A percentile compares a stretch with the other conserved stretches of the same genome.
These are phyloP conservation scores for Metarhizium guizhouense DNA, from an alignment of 2,329 filamentous ascomycete genomes.

Conservation along the genomic window DNA sequence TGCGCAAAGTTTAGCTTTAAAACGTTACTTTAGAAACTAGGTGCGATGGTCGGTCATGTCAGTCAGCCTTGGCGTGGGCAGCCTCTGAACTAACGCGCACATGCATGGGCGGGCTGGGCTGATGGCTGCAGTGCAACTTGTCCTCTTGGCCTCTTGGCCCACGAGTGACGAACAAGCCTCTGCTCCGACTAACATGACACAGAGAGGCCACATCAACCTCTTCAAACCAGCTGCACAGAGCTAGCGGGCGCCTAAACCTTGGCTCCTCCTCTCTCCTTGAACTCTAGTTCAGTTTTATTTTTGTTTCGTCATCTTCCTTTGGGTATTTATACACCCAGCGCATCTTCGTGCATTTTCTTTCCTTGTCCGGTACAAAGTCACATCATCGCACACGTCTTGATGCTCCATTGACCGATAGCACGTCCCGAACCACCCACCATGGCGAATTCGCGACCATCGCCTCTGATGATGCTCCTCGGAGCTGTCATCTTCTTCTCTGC, in stretches of 20 bases:
- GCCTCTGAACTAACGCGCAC: no score
- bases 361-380: background rate
- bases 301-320: conserved; percentile 6
- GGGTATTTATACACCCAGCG: background rate
- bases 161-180: no score
- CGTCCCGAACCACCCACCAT: conserved; percentile 18
- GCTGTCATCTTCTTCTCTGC: conserved; percentile 26
- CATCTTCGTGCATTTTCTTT: background rate
- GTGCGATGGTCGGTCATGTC: no score
- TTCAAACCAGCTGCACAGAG: conserved; percentile 3
- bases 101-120: background rate
- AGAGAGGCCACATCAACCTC: conserved; percentile 27
- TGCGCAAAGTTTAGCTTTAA: no score
- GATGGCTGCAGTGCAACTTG: conserved; percentile 20
- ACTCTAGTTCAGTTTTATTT: conserved; percentile 1
- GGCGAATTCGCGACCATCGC: conserved; percentile 24
- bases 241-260: background rate
- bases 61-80: no score
- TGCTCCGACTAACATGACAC: background rate
- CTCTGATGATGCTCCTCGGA: conserved; percentile 29
- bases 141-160: conserved; percentile 21
- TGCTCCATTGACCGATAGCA: conserved; percentile 6
- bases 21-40: no score
- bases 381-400: background rate
- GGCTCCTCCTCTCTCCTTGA: background rate